Evolutionary conservation across 2,329 filamentous ascomycete genomes (phyloP).

Genomic region (Rugonectria rugulosa): DNA sequence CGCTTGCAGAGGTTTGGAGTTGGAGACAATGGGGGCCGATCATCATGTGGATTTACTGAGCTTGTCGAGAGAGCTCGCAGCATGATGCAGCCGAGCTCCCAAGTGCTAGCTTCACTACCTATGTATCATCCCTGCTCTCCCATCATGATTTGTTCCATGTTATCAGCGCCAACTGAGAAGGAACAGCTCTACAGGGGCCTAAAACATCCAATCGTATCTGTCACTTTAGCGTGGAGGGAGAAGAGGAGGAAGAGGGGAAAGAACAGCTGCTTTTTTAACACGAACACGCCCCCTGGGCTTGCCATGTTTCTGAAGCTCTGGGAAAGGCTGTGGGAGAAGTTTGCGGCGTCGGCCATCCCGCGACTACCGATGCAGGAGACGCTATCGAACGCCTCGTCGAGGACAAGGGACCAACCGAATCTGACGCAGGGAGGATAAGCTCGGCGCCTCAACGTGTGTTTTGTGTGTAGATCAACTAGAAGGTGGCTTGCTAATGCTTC

Average conservation of each 20-base stretch:
- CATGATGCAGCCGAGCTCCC: too few species aligned
- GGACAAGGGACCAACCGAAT: not conserved
- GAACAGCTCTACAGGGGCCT: not conserved
- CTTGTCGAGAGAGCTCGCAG: not conserved
- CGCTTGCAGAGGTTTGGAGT: constrained; percentile 10
- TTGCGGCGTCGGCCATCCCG: constrained; percentile 2
- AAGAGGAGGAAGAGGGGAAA: not conserved
- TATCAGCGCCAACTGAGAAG: not conserved
- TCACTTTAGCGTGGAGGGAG: not conserved
- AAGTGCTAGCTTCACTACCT: too few species aligned
- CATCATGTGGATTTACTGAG: constrained; percentile 1
- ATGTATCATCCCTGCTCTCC: too few species aligned
- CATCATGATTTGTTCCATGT: too few species aligned
- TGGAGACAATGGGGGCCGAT: constrained; percentile 1
- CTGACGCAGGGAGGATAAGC: not conserved
- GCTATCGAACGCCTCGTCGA: not conserved
- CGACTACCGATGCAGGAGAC: not conserved
- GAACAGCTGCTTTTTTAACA: too few species aligned
- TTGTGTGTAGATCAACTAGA: too few species aligned
- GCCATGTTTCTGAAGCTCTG: not conserved
- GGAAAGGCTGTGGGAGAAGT: too few species aligned
- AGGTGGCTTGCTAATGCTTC: too few species aligned
- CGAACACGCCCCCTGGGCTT: not conserved
- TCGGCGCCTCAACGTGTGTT: not conserved
- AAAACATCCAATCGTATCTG: not conserved